phyloP scores from a whole-genome alignment of 2,329 filamentous ascomycete species.

The Calcarisporium arbuscula region DNA sequence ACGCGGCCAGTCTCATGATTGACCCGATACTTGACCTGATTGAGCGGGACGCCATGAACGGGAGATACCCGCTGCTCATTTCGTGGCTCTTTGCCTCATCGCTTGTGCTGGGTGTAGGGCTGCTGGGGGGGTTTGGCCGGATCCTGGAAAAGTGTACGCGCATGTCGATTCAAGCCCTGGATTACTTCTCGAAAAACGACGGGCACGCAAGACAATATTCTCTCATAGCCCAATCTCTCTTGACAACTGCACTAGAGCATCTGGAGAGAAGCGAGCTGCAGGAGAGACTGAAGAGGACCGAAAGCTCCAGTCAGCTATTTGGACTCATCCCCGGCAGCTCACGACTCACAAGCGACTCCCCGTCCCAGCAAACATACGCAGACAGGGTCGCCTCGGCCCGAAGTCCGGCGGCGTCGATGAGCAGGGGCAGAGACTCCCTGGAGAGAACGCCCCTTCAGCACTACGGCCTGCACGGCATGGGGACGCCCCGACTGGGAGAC shows the following conservation, averaged over 20 bases:
- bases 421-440: constrained; percentile 15
- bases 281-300: constrained; percentile 39
- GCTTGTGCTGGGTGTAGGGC: constrained; percentile 44
- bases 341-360: constrained; percentile 8
- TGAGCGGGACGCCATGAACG: constrained; percentile 33
- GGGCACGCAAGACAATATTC: constrained; percentile 47
- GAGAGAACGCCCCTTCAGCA: constrained; percentile 20
- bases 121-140: constrained; percentile 45
- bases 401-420: constrained; percentile 11
- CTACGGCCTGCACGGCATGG: constrained; percentile 18
- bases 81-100: constrained; percentile 50
- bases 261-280: constrained; percentile 41
- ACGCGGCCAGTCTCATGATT: constrained; percentile 48
- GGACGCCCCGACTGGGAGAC: constrained; percentile 27
- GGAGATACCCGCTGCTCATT: constrained; percentile 41
- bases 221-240: constrained; percentile 44
- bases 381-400: constrained; percentile 10
- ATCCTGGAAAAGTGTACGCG: constrained; percentile 44
- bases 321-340: constrained; percentile 35
- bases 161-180: constrained; percentile 40
- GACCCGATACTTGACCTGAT: constrained; percentile 41
- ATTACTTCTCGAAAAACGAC: constrained; percentile 43
- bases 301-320: constrained; percentile 46
- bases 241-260: constrained; percentile 38
- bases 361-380: constrained; percentile 1